Evolutionary conservation across 192 early-diverging fungal genomes (phyloP).

Genomic region (Funneliformis mosseae): DNA sequence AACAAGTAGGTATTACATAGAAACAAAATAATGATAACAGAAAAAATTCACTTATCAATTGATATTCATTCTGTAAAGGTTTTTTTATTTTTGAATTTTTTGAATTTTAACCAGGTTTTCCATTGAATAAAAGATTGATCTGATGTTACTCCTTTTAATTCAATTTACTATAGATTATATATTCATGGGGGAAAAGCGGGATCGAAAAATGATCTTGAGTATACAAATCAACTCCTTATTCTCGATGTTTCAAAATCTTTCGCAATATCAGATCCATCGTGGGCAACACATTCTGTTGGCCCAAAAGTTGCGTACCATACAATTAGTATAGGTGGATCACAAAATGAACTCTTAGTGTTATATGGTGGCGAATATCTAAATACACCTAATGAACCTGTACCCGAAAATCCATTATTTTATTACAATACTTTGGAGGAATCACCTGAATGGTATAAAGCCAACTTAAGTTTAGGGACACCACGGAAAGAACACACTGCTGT

Average conservation of each 20-base stretch:
- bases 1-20: not conserved
- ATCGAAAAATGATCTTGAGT: not conserved
- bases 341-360: constrained; percentile 25
- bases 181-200: constrained; percentile 18
- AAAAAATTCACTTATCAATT: not conserved
- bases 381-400: not conserved
- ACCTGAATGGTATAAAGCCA: not conserved
- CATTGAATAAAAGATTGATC: not conserved
- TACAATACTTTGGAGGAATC: not conserved
- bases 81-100: not conserved
- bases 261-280: not conserved
- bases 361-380: constrained; percentile 33
- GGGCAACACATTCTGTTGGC: not conserved
- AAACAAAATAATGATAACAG: not conserved
- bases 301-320: constrained; percentile 33
- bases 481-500: constrained; percentile 31
- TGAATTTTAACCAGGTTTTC: not conserved
- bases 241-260: not conserved
- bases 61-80: not conserved
- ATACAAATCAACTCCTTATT: not conserved
- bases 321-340: constrained; percentile 26
- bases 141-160: not conserved
- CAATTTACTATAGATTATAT: constrained; percentile 22
- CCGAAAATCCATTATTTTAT: constrained; percentile 9
- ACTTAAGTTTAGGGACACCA: not conserved